Evolutionary conservation across 139 green algal species (phyloP), one percentile per base, ranked within the genome.

Genomic region (Picochlorum sp.): DNA sequence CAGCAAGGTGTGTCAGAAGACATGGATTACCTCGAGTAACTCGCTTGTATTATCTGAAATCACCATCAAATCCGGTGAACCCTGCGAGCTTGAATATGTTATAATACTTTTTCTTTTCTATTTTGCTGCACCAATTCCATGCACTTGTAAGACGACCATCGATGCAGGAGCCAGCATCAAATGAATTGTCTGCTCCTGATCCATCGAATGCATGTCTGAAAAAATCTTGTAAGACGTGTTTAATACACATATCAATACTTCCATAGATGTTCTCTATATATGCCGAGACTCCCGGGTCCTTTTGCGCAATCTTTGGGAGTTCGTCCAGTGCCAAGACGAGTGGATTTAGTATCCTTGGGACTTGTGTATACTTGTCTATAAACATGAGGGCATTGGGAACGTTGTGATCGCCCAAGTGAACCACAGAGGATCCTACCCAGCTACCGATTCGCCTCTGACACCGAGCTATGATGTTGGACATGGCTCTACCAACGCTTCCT

Each of bases 291-390:
- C 34, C 28, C 45, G 50, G 78, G 59, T 11, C 65, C 57, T 57
- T 85, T 74, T 3, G 58, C 37, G 62, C 70, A 47, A 94, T 76
- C 65, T 82, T 76, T 34, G 89, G 89, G 61, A 97, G 68, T 52
- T 84, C 77, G 21, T 94, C 85, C 63, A 97, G 61, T 45, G 95
- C 88, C 13, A 86, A 63, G 13, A 94, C 83, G 45, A 96, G 69
- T 0, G 92, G 92, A 75, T 92, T 92, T 16, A 98, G 69, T 62
- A 98, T 96, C 57, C 87, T 79, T 0, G 89, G 86, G 49, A 97
- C 91, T 79, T 94, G 74, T 4, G 83, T 93, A 82, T 96, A 97
- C 79, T 98, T 98, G 83, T 96, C 87, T 55, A 96, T 94, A 83
- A 98, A 96, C 67, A 92, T 84, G 23, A 97, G 81, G 21, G 87